Conservation (phyloP, 2,329 filamentous ascomycete genomes). For the Trichophyton benhamiae region DNA sequence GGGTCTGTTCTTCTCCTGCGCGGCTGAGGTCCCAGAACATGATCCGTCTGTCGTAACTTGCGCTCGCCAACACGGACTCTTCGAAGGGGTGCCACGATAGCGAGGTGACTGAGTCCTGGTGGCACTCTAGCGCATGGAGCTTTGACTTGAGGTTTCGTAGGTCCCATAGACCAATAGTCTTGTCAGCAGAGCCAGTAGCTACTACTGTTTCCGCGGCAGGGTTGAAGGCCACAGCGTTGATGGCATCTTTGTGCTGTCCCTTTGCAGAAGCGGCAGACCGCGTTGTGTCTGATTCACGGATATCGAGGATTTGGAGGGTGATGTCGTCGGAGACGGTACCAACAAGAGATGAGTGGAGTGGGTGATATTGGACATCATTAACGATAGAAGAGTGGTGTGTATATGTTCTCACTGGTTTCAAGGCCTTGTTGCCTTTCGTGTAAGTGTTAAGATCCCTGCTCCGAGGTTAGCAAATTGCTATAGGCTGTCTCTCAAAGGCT, state of each 20-base stretch:
- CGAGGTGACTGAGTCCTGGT: conserved; percentile 80
- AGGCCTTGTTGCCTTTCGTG: conserved; percentile 53
- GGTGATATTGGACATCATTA: conserved; percentile 95
- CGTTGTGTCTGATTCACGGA: conserved; percentile 55
- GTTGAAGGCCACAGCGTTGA: conserved; percentile 94
- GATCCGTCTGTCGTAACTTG: conserved; percentile 82
- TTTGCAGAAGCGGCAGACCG: conserved; percentile 57
- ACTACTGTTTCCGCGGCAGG: conserved; percentile 79
- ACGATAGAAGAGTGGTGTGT: conserved; percentile 83
- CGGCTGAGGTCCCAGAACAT: conserved; percentile 93
- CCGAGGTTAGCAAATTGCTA: neutral
- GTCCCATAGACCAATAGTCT: conserved; percentile 92
- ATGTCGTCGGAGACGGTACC: conserved; percentile 92
- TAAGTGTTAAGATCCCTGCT: conserved; percentile 67
- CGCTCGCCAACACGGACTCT: conserved; percentile 75
- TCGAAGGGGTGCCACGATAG: conserved; percentile 92
- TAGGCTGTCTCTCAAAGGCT: neutral
- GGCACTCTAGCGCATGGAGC: conserved; percentile 78
- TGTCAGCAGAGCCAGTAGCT: conserved; percentile 87
- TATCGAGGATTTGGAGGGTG: conserved; percentile 82
- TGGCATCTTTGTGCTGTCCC: conserved; percentile 74
- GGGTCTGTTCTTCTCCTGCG: conserved; percentile 85
- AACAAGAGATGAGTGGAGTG: conserved; percentile 69
- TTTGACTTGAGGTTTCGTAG: conserved; percentile 80
- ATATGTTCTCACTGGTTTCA: conserved; percentile 63